Conservation (phyloP, 495 filamentous ascomycete genomes). For the Annulohypoxylon nitens region DNA sequence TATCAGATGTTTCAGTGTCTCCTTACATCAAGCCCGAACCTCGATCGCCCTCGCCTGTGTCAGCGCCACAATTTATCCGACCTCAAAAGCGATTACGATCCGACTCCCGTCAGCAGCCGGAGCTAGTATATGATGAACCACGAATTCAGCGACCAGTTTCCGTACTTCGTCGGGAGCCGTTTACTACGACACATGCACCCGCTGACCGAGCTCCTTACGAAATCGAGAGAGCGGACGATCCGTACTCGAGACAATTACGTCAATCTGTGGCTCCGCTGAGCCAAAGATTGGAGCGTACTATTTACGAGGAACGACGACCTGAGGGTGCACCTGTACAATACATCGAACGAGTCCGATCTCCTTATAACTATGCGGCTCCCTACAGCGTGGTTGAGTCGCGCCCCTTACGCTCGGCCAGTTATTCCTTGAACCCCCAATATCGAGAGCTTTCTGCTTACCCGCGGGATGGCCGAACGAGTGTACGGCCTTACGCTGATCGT, state of each 20-base stretch:
- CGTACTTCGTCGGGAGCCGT: constrained; percentile 38
- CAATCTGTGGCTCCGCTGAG: constrained; percentile 46
- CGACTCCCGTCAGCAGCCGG: constrained; percentile 57
- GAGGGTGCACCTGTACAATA: constrained; percentile 58
- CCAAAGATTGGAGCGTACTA: constrained; percentile 40
- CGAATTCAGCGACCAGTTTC: constrained; percentile 51
- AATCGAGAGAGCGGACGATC: constrained; percentile 45
- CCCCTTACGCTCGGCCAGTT: constrained; percentile 69
- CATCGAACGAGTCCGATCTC: constrained; percentile 63
- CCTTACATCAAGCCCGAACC: constrained; percentile 90
- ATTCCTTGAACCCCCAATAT: constrained; percentile 73
- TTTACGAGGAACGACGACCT: constrained; percentile 49
- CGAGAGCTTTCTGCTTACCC: constrained; percentile 59
- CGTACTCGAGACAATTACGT: constrained; percentile 43
- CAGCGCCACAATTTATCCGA: constrained; percentile 64
- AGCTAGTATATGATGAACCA: constrained; percentile 59
- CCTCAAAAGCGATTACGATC: constrained; percentile 67
- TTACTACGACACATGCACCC: constrained; percentile 28
- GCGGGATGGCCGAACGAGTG: constrained; percentile 56
- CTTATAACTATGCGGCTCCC: constrained; percentile 61
- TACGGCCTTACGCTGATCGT: constrained; percentile 61
- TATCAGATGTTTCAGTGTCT: constrained; percentile 55
- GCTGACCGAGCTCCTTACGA: constrained; percentile 41
- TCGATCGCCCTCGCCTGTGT: constrained; percentile 80
- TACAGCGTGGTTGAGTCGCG: constrained; percentile 61